phyloP scores from a whole-genome alignment of 2,329 filamentous ascomycete species.

The Sporothrix humicola region DNA sequence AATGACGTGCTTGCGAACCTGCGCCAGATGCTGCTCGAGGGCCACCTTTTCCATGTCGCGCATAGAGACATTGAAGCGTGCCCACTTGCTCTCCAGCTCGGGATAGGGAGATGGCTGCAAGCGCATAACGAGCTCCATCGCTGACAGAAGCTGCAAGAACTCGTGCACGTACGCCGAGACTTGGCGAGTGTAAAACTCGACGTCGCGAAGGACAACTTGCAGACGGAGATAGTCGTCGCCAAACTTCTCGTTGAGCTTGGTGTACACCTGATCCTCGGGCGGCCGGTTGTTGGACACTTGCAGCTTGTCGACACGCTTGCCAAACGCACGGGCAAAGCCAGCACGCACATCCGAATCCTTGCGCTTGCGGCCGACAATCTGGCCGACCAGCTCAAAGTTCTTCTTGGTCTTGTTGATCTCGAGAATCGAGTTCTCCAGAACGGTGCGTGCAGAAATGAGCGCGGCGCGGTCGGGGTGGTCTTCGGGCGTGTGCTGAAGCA shows the following conservation, averaged over 20 bases:
- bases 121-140: conserved; percentile 82
- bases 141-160: conserved; percentile 78
- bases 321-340: conserved; percentile 87
- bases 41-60: conserved; percentile 83
- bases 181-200: conserved; percentile 90
- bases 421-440: conserved; percentile 70
- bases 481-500: conserved; percentile 77
- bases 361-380: conserved; percentile 82
- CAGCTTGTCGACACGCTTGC: conserved; percentile 84
- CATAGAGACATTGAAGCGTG: conserved; percentile 85
- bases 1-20: conserved; percentile 81
- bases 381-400: conserved; percentile 88
- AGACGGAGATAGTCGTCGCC: conserved; percentile 90
- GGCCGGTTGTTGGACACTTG: conserved; percentile 65
- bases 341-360: conserved; percentile 87
- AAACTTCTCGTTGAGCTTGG: conserved; percentile 82
- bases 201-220: conserved; percentile 89
- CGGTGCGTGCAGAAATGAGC: conserved; percentile 60
- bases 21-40: conserved; percentile 69
- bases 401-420: conserved; percentile 97
- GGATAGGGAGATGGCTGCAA: conserved; percentile 73
- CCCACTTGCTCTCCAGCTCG: conserved; percentile 93
- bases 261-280: conserved; percentile 81
- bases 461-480: conserved; percentile 81
- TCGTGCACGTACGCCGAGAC: conserved; percentile 79